Evolutionary conservation across 345 rosid genomes (phyloP).

Genomic region (Pistacia atlantica): DNA sequence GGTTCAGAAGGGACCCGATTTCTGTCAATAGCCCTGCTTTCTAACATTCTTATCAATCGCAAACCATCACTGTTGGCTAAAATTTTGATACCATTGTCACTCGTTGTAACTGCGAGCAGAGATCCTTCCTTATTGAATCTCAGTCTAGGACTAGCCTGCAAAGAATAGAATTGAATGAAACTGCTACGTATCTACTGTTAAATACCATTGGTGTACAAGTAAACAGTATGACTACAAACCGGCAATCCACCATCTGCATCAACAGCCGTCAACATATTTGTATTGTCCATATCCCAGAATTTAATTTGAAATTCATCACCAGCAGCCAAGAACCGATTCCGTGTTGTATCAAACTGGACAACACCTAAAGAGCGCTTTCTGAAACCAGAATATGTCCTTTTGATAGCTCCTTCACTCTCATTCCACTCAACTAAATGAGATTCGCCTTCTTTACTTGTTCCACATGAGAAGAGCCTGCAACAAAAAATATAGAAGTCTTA

Average conservation of each 20-base stretch:
- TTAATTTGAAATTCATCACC: constrained; percentile 67
- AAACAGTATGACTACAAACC: constrained; percentile 31
- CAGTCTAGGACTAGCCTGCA: constrained; percentile 63
- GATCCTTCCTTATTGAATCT: constrained; percentile 72
- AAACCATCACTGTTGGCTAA: constrained; percentile 54
- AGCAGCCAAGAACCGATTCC: constrained; percentile 63
- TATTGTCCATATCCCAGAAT: constrained; percentile 73
- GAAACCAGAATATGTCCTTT: no score
- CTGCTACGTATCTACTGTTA: not conserved
- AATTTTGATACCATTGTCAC: constrained; percentile 59
- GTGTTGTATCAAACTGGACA: constrained; percentile 70
- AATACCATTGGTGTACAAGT: not conserved
- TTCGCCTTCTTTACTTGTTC: no score
- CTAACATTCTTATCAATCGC: constrained; percentile 44
- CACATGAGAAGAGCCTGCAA: no score
- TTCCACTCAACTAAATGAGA: no score
- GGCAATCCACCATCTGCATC: constrained; percentile 71
- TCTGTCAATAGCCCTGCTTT: constrained; percentile 44
- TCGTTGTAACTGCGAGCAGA: constrained; percentile 56
- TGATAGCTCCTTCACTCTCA: no score
- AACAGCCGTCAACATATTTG: constrained; percentile 37
- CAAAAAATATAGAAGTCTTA: constrained; percentile 11
- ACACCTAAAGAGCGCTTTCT: constrained; percentile 57
- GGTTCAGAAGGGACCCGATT: constrained; percentile 44
- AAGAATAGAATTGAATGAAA: constrained; percentile 1